A percentile compares a stretch with the other conserved stretches of the same genome.
Conservation (phyloP, 139 green algal genomes). For the Bryopsis sp. region DNA sequence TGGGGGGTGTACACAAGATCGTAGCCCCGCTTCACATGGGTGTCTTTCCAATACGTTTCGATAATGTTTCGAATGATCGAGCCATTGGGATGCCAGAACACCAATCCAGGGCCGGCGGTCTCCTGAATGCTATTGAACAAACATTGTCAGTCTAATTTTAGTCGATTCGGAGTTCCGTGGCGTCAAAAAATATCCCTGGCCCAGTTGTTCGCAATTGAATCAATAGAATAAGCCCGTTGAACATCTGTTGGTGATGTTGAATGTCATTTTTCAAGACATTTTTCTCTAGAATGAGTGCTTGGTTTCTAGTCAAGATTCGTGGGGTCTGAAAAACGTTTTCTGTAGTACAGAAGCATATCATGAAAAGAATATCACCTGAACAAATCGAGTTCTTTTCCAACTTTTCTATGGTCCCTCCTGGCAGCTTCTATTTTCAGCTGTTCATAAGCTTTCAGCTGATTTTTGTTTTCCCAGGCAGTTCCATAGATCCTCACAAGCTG, state of each 20-base stretch:
- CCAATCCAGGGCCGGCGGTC: conserved; percentile 66
- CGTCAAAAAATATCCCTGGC: no score
- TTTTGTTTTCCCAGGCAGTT: conserved; percentile 74
- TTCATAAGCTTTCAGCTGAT: conserved; percentile 39
- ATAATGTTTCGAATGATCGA: conserved; percentile 76
- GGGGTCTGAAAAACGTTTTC: no score
- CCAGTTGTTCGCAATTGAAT: no score
- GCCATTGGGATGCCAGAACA: conserved; percentile 96
- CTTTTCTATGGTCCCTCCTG: conserved; percentile 82
- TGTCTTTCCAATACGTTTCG: conserved; percentile 90
- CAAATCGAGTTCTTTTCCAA: conserved; percentile 86
- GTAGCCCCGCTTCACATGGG: conserved; percentile 80
- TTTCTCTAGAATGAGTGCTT: no score
- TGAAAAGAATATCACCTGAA: conserved; percentile 57
- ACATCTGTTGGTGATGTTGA: no score
- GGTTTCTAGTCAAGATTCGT: no score
- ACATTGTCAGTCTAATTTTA: neutral
- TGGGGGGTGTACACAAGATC: conserved; percentile 90
- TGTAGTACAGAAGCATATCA: no score
- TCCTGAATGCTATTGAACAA: conserved; percentile 54
- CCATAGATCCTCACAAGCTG: conserved; percentile 87
- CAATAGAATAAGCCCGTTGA: no score
- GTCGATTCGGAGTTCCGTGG: no score
- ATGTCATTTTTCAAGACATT: no score
- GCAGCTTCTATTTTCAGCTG: conserved; percentile 48